Evolutionary conservation across 2,329 filamentous ascomycete species (phyloP).

Genomic region (Zasmidium citrigriseum): DNA sequence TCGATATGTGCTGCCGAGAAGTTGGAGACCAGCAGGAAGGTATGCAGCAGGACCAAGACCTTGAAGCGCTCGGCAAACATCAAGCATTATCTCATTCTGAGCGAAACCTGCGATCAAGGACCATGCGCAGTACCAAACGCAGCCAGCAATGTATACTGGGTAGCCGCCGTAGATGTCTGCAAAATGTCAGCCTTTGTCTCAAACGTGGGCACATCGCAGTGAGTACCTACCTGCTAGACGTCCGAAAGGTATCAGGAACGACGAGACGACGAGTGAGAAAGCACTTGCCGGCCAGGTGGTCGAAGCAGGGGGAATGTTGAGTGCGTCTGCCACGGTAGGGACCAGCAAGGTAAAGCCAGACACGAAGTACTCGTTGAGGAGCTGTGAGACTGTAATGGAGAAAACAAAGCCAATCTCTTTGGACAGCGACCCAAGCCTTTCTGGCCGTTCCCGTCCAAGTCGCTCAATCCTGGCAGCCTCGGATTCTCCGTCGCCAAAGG

Average conservation of each 20-base stretch:
- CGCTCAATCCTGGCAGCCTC: constrained; percentile 53
- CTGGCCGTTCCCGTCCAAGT: constrained; percentile 63
- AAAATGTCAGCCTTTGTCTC: background rate
- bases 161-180: constrained; percentile 65
- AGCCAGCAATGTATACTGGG: constrained; percentile 60
- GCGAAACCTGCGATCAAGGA: constrained; percentile 36
- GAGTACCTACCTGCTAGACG: constrained; percentile 28
- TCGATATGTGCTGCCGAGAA: constrained; percentile 37
- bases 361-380: constrained; percentile 66
- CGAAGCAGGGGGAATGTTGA: constrained; percentile 68
- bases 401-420: constrained; percentile 65
- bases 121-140: constrained; percentile 46
- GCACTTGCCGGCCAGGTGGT: constrained; percentile 56
- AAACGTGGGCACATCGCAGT: too few relatives aligned
- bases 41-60: constrained; percentile 40
- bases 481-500: constrained; percentile 14
- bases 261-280: constrained; percentile 52
- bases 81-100: constrained; percentile 37
- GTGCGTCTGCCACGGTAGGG: constrained; percentile 61
- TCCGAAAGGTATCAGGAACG: constrained; percentile 51
- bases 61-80: constrained; percentile 38
- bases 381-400: constrained; percentile 41
- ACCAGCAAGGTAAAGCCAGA: constrained; percentile 72
- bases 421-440: constrained; percentile 53
- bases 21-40: constrained; percentile 34